Base-by-base conservation (phyloP, 1,284 basidiomycete species). In the Hemileia vastatrix region DNA sequence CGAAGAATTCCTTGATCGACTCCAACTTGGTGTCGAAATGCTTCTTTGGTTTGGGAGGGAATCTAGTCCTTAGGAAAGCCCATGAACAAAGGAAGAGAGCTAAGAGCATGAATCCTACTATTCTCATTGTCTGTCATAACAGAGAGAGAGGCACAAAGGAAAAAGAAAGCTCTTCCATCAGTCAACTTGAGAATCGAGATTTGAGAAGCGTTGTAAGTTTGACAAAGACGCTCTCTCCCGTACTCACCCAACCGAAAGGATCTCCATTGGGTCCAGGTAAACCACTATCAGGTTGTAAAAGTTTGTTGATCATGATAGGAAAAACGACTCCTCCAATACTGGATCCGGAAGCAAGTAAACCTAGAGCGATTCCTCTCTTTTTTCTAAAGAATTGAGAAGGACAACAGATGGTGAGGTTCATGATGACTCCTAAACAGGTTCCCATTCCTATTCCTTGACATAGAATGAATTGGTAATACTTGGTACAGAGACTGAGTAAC, bases 321-420 rank as follows among this genome's bases (percentile, higher is more conserved):
- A 52, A 66, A 11, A 59, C 48, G 33, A 65, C 59, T 45, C 70
- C 70, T 1, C 70, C 70, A 15, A 68, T 40, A 9, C 64, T 66
- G 23, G 59, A 64, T 0, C 70, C 70, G 5, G 66, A 66, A 0
- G 68, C 67, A 2, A 70, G 54, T 4, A 72, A 53, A 4, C 70
- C 70, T 1, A 68, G 63, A 0, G 70, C 70, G 0, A 69, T 64
- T 1, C 68, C 70, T 5, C 68, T 63, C 3, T 65, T 49, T n/a
- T 60, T 51, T 21, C 51, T 58, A 65, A 72, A 72, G 57, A 55
- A 67, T 27, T 71, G 70, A 9, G 68, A 67, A 11, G 71, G 61
- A 31, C 62, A 61, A 4, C 63, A 65, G 1, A 69, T 66, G 15
- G 70, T 65, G 1, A 68, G 68, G 11, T 68, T 45, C 63, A 71